phyloP scores from a whole-genome alignment of 192 early-diverging fungal species.

The Obelidium mucronatum region DNA sequence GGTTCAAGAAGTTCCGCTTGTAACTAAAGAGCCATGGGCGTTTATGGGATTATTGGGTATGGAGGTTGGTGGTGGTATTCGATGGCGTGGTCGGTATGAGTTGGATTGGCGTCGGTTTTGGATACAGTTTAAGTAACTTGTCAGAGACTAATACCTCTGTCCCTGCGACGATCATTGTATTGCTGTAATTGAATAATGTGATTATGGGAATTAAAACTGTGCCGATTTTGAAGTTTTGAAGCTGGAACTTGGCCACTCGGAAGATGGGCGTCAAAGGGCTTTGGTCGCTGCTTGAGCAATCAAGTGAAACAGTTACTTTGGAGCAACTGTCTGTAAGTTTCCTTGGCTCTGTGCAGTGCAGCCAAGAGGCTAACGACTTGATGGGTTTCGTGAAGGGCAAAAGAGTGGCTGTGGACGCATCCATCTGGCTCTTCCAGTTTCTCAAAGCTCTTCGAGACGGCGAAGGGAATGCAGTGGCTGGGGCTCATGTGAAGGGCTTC shows the following conservation, averaged over 20 bases:
- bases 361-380: neutral
- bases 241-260: no score
- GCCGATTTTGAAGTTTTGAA: neutral
- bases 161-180: no score
- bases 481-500: slow-evolving; percentile 92
- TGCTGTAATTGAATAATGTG: no score
- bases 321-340: slow-evolving; percentile 69
- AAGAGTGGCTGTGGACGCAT: slow-evolving; percentile 89
- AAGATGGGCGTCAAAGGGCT: slow-evolving; percentile 88
- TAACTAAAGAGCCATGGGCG: no score
- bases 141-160: no score
- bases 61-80: no score
- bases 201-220: neutral
- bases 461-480: slow-evolving; percentile 80
- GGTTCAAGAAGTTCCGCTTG: no score
- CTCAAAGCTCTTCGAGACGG: slow-evolving; percentile 91
- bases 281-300: slow-evolving; percentile 86
- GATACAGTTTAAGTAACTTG: no score
- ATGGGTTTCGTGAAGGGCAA: slow-evolving; percentile 49
- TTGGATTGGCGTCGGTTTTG: no score
- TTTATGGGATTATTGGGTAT: no score
- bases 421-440: slow-evolving; percentile 98
- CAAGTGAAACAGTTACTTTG: slow-evolving; percentile 76
- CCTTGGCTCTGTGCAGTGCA: neutral
- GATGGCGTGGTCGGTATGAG: no score